These are phyloP conservation scores for Chaetothyriales sp. DNA, from an alignment of 2,329 filamentous ascomycete species.

Conservation along the genomic window DNA sequence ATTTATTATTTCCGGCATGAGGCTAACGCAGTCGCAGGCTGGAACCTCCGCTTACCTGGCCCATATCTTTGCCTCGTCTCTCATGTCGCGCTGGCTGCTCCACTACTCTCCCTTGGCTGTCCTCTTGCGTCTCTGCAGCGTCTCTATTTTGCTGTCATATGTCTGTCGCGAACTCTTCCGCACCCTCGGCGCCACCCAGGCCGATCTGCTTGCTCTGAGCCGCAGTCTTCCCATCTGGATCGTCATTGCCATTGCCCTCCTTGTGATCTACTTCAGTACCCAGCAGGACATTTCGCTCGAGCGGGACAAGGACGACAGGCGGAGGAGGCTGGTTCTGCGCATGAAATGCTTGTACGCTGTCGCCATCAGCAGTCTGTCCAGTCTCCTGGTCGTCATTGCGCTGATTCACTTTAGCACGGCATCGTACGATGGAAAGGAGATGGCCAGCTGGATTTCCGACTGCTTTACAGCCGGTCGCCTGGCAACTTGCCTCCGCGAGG, in stretches of 20 bases:
- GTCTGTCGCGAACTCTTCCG: conserved; percentile 13
- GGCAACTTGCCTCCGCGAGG: neutral
- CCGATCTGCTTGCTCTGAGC: conserved; percentile 12
- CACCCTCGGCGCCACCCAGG: conserved; percentile 10
- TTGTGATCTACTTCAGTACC: conserved; percentile 14
- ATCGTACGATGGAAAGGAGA: neutral
- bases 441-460: neutral
- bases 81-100: conserved; percentile 43
- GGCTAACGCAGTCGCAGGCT: conserved; percentile 5
- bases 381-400: conserved; percentile 7
- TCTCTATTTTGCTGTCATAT: conserved; percentile 16
- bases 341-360: conserved; percentile 17
- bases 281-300: conserved; percentile 16
- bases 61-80: conserved; percentile 16
- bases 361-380: conserved; percentile 13
- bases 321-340: conserved; percentile 11
- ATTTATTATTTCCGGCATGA: neutral
- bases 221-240: conserved; percentile 15
- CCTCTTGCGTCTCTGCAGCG: conserved; percentile 49
- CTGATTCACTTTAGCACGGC: conserved; percentile 5
- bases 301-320: conserved; percentile 12
- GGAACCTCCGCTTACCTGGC: conserved; percentile 15
- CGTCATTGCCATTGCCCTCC: conserved; percentile 10
- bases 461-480: neutral
- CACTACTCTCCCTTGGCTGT: conserved; percentile 68